Evolutionary conservation across 345 rosid genomes (phyloP).

Genomic region (Raphanus raphanistrum): DNA sequence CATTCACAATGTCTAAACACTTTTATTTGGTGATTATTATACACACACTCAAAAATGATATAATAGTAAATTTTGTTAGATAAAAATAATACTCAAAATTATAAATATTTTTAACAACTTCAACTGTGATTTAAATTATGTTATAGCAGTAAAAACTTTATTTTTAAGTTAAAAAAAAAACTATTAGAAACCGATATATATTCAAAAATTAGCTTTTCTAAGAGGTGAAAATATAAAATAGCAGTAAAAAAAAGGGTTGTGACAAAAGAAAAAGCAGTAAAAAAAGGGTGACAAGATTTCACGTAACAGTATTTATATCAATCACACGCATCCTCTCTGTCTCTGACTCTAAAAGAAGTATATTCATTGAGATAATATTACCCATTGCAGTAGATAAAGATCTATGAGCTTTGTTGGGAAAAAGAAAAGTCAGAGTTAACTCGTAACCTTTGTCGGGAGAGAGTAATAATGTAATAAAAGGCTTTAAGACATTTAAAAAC

Average conservation of each 20-base stretch:
- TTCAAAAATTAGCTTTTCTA: no score
- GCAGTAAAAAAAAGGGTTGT: no score
- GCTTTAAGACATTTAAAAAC: background rate
- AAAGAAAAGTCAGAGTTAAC: conserved; percentile 30
- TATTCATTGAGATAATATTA: conserved; percentile 10
- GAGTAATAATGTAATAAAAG: background rate
- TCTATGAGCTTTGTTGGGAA: conserved; percentile 36
- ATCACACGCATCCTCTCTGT: conserved; percentile 30
- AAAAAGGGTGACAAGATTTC: background rate
- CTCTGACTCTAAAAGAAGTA: conserved; percentile 13
- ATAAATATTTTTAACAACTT: no score
- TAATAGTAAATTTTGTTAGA: no score
- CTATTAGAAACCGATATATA: no score
- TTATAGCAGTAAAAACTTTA: no score
- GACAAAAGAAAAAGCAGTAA: background rate
- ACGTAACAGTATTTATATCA: background rate
- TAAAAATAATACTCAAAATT: no score
- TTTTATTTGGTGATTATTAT: no score
- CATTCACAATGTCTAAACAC: background rate
- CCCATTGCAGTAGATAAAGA: conserved; percentile 32
- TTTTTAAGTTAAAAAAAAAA: no score
- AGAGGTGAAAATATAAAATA: no score
- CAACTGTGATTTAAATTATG: no score
- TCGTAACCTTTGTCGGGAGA: conserved; percentile 38
- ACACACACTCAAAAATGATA: no score